Percentiles rank a stretch among this genome's conserved stretches.
Evolutionary conservation across 208 protist genomes (phyloP).

Genomic region (Porcisia deanei): DNA sequence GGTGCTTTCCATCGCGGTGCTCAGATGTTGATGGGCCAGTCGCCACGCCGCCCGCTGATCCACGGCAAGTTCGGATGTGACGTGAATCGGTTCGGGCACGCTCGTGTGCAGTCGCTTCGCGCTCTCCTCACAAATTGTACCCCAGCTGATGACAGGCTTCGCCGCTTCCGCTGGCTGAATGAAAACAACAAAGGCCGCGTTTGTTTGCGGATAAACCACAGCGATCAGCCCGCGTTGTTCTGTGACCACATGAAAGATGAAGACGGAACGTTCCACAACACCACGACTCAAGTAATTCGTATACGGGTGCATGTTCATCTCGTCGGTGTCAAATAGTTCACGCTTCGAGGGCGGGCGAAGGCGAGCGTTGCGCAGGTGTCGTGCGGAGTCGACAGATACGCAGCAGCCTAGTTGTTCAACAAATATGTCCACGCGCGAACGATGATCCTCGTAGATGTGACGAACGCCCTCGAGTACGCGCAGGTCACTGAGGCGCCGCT

Average conservation of each 20-base stretch:
- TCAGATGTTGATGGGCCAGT: slow-evolving; percentile 52
- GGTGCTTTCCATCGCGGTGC: slow-evolving; percentile 40
- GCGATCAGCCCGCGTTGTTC: slow-evolving; percentile 68
- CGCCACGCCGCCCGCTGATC: slow-evolving; percentile 73
- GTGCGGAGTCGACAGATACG: slow-evolving; percentile 43
- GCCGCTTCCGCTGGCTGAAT: slow-evolving; percentile 78
- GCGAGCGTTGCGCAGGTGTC: slow-evolving; percentile 56
- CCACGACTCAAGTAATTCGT: slow-evolving; percentile 52
- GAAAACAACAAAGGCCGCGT: slow-evolving; percentile 62
- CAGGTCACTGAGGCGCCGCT: slow-evolving; percentile 68
- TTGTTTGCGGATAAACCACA: slow-evolving; percentile 59
- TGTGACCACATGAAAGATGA: slow-evolving; percentile 75
- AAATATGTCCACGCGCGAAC: slow-evolving; percentile 53
- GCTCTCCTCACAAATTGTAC: slow-evolving; percentile 58
- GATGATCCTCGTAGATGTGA: slow-evolving; percentile 76
- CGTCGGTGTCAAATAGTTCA: slow-evolving; percentile 69
- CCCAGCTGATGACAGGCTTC: slow-evolving; percentile 69
- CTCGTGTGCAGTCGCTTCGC: slow-evolving; percentile 41
- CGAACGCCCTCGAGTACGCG: slow-evolving; percentile 65
- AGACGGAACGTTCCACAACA: slow-evolving; percentile 51
- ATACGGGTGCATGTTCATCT: slow-evolving; percentile 50
- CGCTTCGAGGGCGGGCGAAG: slow-evolving; percentile 45
- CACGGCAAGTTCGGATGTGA: slow-evolving; percentile 43
- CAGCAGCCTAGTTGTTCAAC: slow-evolving; percentile 76
- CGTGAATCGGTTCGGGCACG: slow-evolving; percentile 23